phyloP scores from a whole-genome alignment of 805 yeast species.

The Saccharomycopsis babjevae region DNA sequence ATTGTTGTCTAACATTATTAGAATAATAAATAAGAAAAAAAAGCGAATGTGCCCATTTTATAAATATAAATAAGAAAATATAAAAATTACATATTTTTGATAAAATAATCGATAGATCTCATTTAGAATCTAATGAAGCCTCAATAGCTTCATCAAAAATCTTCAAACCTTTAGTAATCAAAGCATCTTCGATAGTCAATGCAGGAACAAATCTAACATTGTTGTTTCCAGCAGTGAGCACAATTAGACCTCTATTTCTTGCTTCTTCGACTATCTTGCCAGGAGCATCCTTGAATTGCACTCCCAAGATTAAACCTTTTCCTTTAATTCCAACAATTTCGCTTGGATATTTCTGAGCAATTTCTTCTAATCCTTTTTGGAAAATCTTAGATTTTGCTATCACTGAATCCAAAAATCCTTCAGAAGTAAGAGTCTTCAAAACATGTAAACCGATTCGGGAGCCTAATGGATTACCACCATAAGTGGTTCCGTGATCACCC shows the following conservation, averaged over 20 bases:
- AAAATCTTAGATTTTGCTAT: slow-evolving; percentile 49
- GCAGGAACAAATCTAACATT: slow-evolving; percentile 91
- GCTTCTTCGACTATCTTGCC: slow-evolving; percentile 52
- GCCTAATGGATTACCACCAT: slow-evolving; percentile 94
- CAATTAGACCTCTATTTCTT: slow-evolving; percentile 68
- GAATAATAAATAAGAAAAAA: too few species aligned
- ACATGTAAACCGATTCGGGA: slow-evolving; percentile 74
- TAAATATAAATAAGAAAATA: not conserved
- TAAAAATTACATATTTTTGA: not conserved
- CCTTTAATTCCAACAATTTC: slow-evolving; percentile 70
- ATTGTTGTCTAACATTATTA: too few species aligned
- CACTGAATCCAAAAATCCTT: slow-evolving; percentile 52
- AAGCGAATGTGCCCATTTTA: too few species aligned
- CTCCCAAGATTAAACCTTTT: slow-evolving; percentile 77
- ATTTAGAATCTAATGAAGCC: slow-evolving; percentile 1
- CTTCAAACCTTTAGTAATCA: slow-evolving; percentile 59
- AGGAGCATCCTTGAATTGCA: slow-evolving; percentile 65
- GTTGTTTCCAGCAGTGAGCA: slow-evolving; percentile 88
- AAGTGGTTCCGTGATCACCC: slow-evolving; percentile 98
- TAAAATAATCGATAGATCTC: not conserved
- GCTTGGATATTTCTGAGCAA: slow-evolving; percentile 48
- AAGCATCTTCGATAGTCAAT: slow-evolving; percentile 64
- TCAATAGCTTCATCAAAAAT: slow-evolving; percentile 51
- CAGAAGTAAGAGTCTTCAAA: slow-evolving; percentile 51
- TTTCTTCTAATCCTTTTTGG: slow-evolving; percentile 35